phyloP scores from a whole-genome alignment of 148 eudicot genomes.

The Chenopodium berlandieri region DNA sequence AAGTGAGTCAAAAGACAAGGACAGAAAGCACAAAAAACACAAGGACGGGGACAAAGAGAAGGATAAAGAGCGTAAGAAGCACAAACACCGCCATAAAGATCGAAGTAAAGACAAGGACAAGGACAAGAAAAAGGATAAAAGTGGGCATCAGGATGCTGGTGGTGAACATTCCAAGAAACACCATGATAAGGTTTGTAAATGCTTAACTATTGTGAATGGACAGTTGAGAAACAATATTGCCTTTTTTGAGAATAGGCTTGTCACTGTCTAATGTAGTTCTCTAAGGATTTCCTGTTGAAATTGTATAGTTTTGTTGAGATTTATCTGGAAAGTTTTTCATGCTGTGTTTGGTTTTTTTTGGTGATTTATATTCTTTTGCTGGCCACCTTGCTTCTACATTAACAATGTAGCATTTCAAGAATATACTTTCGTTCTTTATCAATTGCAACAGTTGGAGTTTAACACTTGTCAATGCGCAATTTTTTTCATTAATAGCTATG shows the following conservation, averaged over 20 bases:
- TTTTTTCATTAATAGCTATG: no score
- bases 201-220: conserved; percentile 5
- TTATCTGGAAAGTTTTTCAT: background rate
- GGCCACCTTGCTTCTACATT: background rate
- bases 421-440: no score
- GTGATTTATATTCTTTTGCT: background rate
- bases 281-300: background rate
- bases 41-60: conserved; percentile 82
- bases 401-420: background rate
- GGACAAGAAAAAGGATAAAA: conserved; percentile 83
- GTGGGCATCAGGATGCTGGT: conserved; percentile 66
- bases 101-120: conserved; percentile 87
- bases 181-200: conserved; percentile 75
- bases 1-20: conserved; percentile 84
- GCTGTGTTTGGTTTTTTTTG: background rate
- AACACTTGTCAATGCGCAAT: no score
- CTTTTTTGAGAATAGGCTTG: background rate
- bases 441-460: no score
- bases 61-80: conserved; percentile 96
- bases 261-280: background rate
- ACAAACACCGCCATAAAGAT: conserved; percentile 91
- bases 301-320: background rate
- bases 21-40: conserved; percentile 82
- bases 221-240: background rate
- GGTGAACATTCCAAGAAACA: conserved; percentile 75